Base-by-base conservation (phyloP, 768 basidiomycete genomes). In the Lactarius indigo region DNA sequence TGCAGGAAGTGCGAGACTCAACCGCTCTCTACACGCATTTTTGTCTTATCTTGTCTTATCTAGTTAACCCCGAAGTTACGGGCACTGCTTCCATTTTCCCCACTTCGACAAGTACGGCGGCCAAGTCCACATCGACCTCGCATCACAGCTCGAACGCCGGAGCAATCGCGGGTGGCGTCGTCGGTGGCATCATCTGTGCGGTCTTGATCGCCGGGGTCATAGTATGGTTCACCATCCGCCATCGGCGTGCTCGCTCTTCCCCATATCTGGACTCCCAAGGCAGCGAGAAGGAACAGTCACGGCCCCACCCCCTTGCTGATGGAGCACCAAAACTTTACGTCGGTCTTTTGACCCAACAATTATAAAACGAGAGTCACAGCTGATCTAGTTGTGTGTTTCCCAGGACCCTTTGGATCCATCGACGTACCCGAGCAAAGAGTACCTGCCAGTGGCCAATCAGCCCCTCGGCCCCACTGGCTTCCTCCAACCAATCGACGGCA, bases 131-230 rank as follows among this genome's bases (percentile, higher is more conserved):
- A 13, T 31, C 35, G 44, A 31, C 55, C 33, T 41, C 39, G 0
- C 20, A 39, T 15, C 12, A 47, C 26, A 41, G 6, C 30, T 64
- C 67, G 26, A 76, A 84, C 68, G 79, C 83, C 1, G 86, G 86
- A 1, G 85, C 84, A n/a, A 87, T 89, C 39, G 85, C 83, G 0
- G 88, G 88, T 47, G 87, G 88, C 18, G 83, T 84, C 8, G 78
- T 87, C 10, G 85, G 85, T 6, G 85, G 82, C n/a, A 64, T 88
- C 0, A 78, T 84, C 31, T 79, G 74, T n/a, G 64, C 85, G 23
- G 81, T 78, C 15, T 68, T 83, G 55, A 75, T 87, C 15, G 80
- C 72, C 5, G 81, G 74, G 2, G 67, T 71, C 9, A 50, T 75
- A 8, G 70, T 80, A 59, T 87, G 82, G 79, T 78, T 81, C 68